Base-by-base conservation (phyloP, 495 filamentous ascomycete genomes). In the Trypethelium eluteriae region DNA sequence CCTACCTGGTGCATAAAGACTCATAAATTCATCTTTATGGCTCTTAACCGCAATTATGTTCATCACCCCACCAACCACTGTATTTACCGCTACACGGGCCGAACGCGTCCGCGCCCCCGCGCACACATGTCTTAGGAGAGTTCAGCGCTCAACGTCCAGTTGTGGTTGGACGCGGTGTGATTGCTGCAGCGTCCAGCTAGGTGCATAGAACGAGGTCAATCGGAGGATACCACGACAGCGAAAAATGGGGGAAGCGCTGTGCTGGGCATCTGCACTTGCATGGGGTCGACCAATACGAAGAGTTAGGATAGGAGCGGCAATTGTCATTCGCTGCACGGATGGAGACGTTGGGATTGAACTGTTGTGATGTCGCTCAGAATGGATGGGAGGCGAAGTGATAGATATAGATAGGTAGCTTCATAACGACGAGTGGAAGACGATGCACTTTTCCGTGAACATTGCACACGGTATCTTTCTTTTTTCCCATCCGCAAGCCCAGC, bases 51-150 rank as follows among this genome's bases (percentile, higher is more conserved):
- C 53, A 7, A 34, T 35, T 36, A 36, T 34, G 3, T 14, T 36
- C 5, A 14, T 59, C 53, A 59, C 53, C 53, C 53, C 53, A 59
- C 53, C 53, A 59, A 59, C 53, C 25, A 59, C 32, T 10, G 25
- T 35, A 35, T 34, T 59, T 59, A 35, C 5, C 53, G 18, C 11
- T 36, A 7, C 53, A 14, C 53, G 53, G 11, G 11, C 32, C 53
- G 7, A 18, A 59, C 53, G 53, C 53, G 53, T 59, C 32, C 32
- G 53, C 7, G 49, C 5, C 41, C 41, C 41, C 41, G 9, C 41
- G 41, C 16, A 25, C 25, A 25, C 25, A 25, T 25, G 25, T 25
- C 25, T 25, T 25, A 25, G 25, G 25, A 25, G 25, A 25, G 25
- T 25, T 25, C 25, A 25, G 25, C 25, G 25, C 1, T 25, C 25